phyloP scores from a whole-genome alignment of 306 rosid species.

The Sicyos baderoa region DNA sequence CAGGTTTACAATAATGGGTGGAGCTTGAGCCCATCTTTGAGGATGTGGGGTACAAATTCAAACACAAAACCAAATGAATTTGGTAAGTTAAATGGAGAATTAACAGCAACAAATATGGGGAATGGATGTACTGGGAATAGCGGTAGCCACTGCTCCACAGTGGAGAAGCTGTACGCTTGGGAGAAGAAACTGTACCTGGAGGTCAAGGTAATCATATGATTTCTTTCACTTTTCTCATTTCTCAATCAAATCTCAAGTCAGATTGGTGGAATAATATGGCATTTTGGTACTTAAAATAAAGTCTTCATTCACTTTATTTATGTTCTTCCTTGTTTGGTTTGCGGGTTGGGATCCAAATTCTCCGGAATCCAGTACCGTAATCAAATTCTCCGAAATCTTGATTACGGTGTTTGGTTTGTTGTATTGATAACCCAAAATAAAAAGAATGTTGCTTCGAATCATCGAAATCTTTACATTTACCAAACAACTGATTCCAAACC shows the following conservation, averaged over 20 bases:
- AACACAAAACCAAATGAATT: constrained; percentile 48
- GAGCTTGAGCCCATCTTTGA: constrained; percentile 52
- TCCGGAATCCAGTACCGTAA: no score
- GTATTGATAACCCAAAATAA: no score
- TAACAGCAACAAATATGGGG: constrained; percentile 28
- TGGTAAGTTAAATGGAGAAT: constrained; percentile 40
- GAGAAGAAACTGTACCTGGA: constrained; percentile 81
- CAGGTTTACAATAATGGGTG: constrained; percentile 62
- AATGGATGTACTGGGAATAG: constrained; percentile 30
- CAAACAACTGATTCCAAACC: no score
- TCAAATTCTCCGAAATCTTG: no score
- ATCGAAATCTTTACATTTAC: no score
- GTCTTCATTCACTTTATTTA: no score
- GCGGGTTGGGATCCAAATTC: no score
- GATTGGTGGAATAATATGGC: constrained; percentile 12
- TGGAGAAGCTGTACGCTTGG: constrained; percentile 92
- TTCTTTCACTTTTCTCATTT: not conserved
- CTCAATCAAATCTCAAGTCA: constrained; percentile 18
- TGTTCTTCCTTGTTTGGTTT: not conserved
- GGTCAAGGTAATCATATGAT: constrained; percentile 58
- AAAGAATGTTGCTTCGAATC: no score
- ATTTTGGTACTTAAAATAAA: constrained; percentile 9
- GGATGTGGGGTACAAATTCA: constrained; percentile 60
- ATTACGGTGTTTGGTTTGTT: no score
- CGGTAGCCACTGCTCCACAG: constrained; percentile 62